Evolutionary conservation across 441 rosid species (phyloP).

Genomic region (Cnidoscolus chayamansa): DNA sequence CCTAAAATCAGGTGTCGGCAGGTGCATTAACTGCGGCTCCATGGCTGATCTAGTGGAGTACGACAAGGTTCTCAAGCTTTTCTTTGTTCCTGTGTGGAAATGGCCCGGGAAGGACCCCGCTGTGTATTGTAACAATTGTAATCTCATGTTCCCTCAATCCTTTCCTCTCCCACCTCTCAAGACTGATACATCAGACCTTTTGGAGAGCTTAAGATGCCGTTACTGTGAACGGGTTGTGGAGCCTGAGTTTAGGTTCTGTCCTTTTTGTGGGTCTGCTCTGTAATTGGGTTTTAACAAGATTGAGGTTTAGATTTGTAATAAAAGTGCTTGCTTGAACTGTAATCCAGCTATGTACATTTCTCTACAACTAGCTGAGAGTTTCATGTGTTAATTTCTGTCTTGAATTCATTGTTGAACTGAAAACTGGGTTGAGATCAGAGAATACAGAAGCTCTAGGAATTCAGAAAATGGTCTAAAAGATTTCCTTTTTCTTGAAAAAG

Average conservation of each 20-base stretch:
- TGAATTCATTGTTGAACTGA: no score
- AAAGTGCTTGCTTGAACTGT: neutral
- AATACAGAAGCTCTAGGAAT: no score
- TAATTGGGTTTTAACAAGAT: conserved; percentile 18
- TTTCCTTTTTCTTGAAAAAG: no score
- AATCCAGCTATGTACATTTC: neutral
- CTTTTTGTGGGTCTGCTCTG: conserved; percentile 66
- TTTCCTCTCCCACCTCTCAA: conserved; percentile 25
- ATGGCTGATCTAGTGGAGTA: conserved; percentile 75
- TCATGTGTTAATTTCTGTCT: neutral
- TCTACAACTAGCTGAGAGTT: neutral
- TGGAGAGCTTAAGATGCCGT: conserved; percentile 11
- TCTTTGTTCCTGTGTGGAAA: conserved; percentile 46
- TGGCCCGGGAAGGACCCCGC: conserved; percentile 22
- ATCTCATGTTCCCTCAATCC: conserved; percentile 59
- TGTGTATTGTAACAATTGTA: conserved; percentile 53
- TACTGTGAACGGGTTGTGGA: conserved; percentile 38
- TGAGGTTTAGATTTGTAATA: neutral
- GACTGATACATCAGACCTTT: neutral
- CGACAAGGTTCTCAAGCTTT: conserved; percentile 74
- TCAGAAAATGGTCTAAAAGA: no score
- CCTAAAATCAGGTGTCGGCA: conserved; percentile 57
- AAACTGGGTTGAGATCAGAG: no score
- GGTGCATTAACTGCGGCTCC: conserved; percentile 68
- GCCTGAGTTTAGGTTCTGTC: conserved; percentile 65